A percentile compares a stretch with the other conserved stretches of the same genome.
These are phyloP conservation scores for Aspergillus melleus DNA, from an alignment of 2,329 filamentous ascomycete species.

Conservation along the genomic window DNA sequence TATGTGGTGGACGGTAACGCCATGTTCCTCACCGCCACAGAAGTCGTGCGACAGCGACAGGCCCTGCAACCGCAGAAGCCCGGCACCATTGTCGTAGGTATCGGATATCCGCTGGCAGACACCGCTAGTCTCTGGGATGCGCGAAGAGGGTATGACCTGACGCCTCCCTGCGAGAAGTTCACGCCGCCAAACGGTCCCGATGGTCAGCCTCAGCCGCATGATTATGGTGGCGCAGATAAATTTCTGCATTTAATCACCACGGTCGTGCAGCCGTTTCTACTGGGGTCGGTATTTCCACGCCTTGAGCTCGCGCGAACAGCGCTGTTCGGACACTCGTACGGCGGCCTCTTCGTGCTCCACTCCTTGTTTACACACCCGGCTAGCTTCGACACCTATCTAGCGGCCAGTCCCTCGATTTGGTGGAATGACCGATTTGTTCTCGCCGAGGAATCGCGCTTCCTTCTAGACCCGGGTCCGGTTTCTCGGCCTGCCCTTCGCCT, in stretches of 20 bases:
- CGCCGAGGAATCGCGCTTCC: conserved; percentile 30
- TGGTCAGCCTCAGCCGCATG: conserved; percentile 13
- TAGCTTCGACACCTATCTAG: conserved; percentile 48
- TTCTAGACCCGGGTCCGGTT: conserved; percentile 8
- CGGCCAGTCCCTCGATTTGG: conserved; percentile 50
- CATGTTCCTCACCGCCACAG: conserved; percentile 27
- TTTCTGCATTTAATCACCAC: conserved; percentile 48
- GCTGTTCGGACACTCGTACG: conserved; percentile 53
- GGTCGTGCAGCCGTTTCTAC: conserved; percentile 36
- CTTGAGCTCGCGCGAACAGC: conserved; percentile 40
- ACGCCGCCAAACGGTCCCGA: conserved; percentile 26
- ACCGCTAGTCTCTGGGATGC: conserved; percentile 19
- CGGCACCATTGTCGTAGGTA: conserved; percentile 26
- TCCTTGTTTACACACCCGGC: conserved; percentile 43
- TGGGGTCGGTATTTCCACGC: conserved; percentile 29
- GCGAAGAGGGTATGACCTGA: conserved; percentile 21
- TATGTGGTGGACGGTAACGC: conserved; percentile 32
- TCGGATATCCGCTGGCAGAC: conserved; percentile 24
- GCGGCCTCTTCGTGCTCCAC: conserved; percentile 51
- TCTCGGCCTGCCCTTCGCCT: conserved; percentile 29
- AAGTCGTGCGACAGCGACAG: conserved; percentile 22
- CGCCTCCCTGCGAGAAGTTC: conserved; percentile 21
- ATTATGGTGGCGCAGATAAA: conserved; percentile 46
- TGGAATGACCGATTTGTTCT: conserved; percentile 49
- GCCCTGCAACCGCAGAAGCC: conserved; percentile 12